Evolutionary conservation across 805 yeast genomes (phyloP), one percentile per base, ranked within the genome.

Genomic region (Metschnikowia lochheadii): DNA sequence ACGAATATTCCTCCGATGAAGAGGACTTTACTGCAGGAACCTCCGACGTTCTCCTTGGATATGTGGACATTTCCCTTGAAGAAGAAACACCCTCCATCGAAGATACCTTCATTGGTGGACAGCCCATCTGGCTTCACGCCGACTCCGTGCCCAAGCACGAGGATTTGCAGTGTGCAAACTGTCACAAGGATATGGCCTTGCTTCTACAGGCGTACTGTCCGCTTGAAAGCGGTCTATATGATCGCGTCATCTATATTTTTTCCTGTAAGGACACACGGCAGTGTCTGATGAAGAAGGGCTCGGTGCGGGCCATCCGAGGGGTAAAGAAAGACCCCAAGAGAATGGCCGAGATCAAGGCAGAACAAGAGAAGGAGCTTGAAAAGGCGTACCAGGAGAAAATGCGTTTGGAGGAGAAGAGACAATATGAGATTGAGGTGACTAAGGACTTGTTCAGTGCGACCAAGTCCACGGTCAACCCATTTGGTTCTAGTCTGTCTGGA

Each of bases 51-150:
- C 75, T 68, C 48, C 66, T 87, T 18, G 95, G 92, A 0, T 83
- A 76, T 59, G 80, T 83, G 10, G 94, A 87, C 59, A 76, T 79
- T 1, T 77, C 81, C 26, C 59, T 66, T n/a, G 76, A 78, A 29
- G 75, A 70, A 6, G 62, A 57, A 10, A 55, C 48, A 29, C 75
- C 75, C 4, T 63, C 70, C 3, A 60, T 72, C n/a, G 78, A 73
- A 50, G 96, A 89, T 60, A 82, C 95, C 0, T 84, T 89, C 55
- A 77, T 92, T 32, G 98, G 98, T 0, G 95, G 96, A 1, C 59
- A 64, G 38, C 77, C 78, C 7, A 62, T 82, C 6, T 85, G 96
- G 95, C 65, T 89, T 33, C 78, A 84, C 55, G 75, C 77, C 3
- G 69, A 73, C 1, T 82, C 89, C 0, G 64, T 70, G 3, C 94